These are phyloP conservation scores for Wallacemonas sp. DNA, from an alignment of 208 protist genomes.

Conservation along the genomic window DNA sequence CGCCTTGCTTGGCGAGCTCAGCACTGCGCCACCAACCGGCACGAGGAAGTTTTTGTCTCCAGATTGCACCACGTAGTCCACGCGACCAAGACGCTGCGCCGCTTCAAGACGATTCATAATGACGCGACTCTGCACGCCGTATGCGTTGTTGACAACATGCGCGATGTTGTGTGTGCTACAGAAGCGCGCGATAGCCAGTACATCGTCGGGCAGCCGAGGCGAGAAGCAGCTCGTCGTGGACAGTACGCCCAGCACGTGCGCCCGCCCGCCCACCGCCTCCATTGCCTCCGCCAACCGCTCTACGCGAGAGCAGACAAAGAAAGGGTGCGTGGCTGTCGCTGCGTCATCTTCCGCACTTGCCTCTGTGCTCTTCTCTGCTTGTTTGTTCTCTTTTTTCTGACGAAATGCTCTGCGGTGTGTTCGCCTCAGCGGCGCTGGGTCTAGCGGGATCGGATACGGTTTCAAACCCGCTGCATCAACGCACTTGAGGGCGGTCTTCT, in stretches of 20 bases:
- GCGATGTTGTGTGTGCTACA: constrained; percentile 81
- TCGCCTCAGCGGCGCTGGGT: constrained; percentile 19
- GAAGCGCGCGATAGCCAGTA: constrained; percentile 90
- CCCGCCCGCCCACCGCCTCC: constrained; percentile 41
- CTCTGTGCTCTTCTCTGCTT: background rate
- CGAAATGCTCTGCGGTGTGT: too few species aligned
- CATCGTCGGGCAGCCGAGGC: constrained; percentile 94
- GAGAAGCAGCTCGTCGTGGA: constrained; percentile 98
- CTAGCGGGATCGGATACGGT: constrained; percentile 54
- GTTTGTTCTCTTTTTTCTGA: background rate
- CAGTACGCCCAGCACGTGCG: constrained; percentile 94
- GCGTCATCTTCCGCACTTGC: background rate
- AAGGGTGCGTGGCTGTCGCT: constrained; percentile 27
- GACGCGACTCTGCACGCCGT: constrained; percentile 93
- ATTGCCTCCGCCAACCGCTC: constrained; percentile 71
- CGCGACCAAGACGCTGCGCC: constrained; percentile 65
- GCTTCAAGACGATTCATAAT: constrained; percentile 85
- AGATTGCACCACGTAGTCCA: constrained; percentile 96
- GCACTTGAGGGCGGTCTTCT: constrained; percentile 98
- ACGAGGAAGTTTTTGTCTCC: constrained; percentile 99
- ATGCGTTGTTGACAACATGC: constrained; percentile 99
- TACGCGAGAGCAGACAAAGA: constrained; percentile 71
- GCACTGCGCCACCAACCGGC: constrained; percentile 94
- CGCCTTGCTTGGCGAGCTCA: constrained; percentile 33
- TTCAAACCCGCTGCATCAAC: constrained; percentile 87